Base-by-base conservation (phyloP, 1,284 basidiomycete genomes). In the Tilletia walkeri region DNA sequence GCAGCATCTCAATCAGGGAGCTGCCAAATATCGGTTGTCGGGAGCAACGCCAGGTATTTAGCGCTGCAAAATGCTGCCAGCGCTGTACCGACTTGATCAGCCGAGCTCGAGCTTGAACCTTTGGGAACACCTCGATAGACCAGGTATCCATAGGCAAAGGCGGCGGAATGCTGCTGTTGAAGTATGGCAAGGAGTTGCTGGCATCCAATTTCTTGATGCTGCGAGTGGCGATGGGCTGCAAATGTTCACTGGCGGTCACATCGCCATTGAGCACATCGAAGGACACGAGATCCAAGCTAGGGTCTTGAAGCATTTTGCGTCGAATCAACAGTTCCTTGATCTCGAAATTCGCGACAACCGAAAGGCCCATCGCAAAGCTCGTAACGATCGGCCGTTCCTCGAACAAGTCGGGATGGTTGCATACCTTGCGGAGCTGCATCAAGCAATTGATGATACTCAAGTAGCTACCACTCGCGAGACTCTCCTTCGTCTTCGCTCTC, bases 391-490 rank as follows among this genome's bases (percentile, higher is more conserved):
- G 94, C 54, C 95, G 89, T 20, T 95, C 92, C 85, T 98, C 95
- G 84, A 98, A 97, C 30, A 98, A 86, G 82, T 97, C 92, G 0
- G 95, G 95, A 82, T 97, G 94, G 78, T 96, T 96, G 86, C 94
- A 95, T 50, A 82, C 82, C 70, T 83, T 84, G 24, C 81, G 89
- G 24, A 96, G 87, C 83, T 98, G 95, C 95, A 98, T 98, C 71
- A 98, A 87, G 72, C 95, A 92, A 83, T 98, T 98, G 84, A 95
- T 94, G 72, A 98, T 94, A 67, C 86, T 87, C 69, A 88, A 85
- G 77, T 88, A 88, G 69, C 94, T 94, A 2, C 95, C 95, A 4
- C 92, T 93, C 18, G 90, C 88, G 65, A 98, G 87, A 16, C 92
- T 92, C 77, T 92, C 90, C 53, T 89, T 88, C 1, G 95, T 98